phyloP scores from a whole-genome alignment of 176 grass and related monocot genomes.

The Microstegium vimineum region DNA sequence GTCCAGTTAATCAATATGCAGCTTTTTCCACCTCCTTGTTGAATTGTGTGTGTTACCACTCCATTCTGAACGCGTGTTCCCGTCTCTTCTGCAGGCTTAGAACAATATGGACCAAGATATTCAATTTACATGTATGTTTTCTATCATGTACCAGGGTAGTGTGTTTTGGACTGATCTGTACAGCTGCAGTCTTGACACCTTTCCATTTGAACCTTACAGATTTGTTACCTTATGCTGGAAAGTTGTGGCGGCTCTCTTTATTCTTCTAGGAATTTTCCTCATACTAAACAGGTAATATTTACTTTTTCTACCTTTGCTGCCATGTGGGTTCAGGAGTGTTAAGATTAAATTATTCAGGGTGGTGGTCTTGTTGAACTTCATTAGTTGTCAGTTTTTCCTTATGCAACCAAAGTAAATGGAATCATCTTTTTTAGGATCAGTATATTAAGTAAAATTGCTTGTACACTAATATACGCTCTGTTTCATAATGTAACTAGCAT shows the following conservation, averaged over 20 bases:
- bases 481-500: background rate
- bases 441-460: background rate
- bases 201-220: slow-evolving; percentile 52
- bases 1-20: background rate
- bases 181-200: slow-evolving; percentile 25
- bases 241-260: slow-evolving; percentile 64
- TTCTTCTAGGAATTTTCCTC: slow-evolving; percentile 71
- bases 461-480: background rate
- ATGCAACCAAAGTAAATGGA: slow-evolving; percentile 13
- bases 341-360: background rate
- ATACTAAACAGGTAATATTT: slow-evolving; percentile 70
- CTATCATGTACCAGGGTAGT: background rate
- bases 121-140: slow-evolving; percentile 70
- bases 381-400: background rate
- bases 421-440: background rate
- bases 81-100: slow-evolving; percentile 50
- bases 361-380: background rate
- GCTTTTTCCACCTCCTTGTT: background rate
- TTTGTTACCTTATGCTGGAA: slow-evolving; percentile 69
- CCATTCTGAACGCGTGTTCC: background rate
- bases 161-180: background rate
- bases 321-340: background rate
- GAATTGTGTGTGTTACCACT: background rate
- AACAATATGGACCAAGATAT: slow-evolving; percentile 52
- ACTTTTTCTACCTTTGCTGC: background rate